These are phyloP conservation scores for Schizochytrium sp. DNA, from an alignment of 108 stramenopile species.

Conservation along the genomic window DNA sequence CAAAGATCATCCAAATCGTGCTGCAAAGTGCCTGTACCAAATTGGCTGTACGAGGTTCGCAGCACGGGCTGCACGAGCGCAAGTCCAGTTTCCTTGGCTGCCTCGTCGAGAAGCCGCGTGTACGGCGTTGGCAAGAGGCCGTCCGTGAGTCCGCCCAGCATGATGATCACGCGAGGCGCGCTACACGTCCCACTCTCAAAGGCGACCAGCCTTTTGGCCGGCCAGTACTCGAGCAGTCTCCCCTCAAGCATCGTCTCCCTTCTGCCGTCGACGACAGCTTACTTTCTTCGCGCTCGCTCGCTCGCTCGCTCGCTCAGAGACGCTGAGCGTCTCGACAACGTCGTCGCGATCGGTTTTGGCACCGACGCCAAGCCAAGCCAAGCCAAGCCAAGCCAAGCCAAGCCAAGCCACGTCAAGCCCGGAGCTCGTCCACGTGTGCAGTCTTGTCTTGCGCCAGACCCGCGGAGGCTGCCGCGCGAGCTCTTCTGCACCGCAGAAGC, in stretches of 20 bases:
- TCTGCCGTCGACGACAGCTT: background rate
- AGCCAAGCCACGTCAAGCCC: no score
- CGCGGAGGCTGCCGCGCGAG: no score
- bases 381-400: no score
- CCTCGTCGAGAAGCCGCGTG: background rate
- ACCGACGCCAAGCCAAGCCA: no score
- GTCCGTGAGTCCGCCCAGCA: background rate
- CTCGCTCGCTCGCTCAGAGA: no score
- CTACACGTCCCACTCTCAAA: background rate
- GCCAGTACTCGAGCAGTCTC: background rate
- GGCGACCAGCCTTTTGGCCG: background rate
- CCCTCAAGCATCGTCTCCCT: background rate
- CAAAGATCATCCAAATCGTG: background rate
- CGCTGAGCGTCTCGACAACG: no score
- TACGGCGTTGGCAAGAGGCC: background rate
- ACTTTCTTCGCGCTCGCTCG: no score
- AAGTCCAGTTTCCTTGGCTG: background rate
- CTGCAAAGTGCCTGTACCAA: slow-evolving; percentile 4
- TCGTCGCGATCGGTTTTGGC: no score
- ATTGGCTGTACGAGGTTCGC: background rate
- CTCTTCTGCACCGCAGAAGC: no score
- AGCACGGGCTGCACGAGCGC: background rate
- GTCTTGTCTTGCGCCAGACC: no score
- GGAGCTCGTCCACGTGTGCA: no score
- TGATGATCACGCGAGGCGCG: background rate